Conservation (phyloP, 2,329 filamentous ascomycete genomes). For the Penicillium psychrosexuale region DNA sequence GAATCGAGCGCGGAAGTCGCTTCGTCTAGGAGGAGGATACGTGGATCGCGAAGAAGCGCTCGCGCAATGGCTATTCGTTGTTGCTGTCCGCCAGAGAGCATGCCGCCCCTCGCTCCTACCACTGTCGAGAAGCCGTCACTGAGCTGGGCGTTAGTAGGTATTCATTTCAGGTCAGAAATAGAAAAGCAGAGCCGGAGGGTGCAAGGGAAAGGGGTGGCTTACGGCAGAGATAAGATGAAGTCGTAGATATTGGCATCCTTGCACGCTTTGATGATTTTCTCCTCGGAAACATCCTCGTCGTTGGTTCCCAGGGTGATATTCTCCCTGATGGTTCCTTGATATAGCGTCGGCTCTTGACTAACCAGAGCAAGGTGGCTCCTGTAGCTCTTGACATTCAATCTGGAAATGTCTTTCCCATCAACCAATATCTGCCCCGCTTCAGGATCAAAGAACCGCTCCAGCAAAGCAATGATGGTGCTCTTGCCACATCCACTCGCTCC, state of each 20-base stretch:
- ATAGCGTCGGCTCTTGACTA: slow-evolving; percentile 66
- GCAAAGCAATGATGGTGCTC: slow-evolving; percentile 82
- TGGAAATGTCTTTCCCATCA: slow-evolving; percentile 77
- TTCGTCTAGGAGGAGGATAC: slow-evolving; percentile 80
- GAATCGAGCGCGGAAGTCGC: slow-evolving; percentile 50
- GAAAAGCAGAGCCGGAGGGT: no score
- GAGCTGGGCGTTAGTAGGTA: slow-evolving; percentile 73
- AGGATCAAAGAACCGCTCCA: slow-evolving; percentile 94
- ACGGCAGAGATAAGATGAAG: slow-evolving; percentile 43
- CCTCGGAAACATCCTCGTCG: slow-evolving; percentile 57
- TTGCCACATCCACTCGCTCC: slow-evolving; percentile 92
- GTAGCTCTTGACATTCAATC: slow-evolving; percentile 80
- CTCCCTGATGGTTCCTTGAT: neutral
- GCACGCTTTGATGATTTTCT: slow-evolving; percentile 31
- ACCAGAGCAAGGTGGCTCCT: slow-evolving; percentile 83
- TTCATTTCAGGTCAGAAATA: slow-evolving; percentile 53
- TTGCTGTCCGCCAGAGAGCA: slow-evolving; percentile 88
- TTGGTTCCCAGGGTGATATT: neutral
- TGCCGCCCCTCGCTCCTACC: slow-evolving; percentile 79
- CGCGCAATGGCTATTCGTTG: slow-evolving; percentile 91
- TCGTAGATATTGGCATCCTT: neutral
- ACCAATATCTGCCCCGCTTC: slow-evolving; percentile 74
- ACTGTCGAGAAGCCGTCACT: slow-evolving; percentile 82
- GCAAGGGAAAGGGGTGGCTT: neutral
- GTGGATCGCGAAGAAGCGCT: slow-evolving; percentile 81